Evolutionary conservation across 805 yeast genomes (phyloP).

Genomic region (Hanseniaspora occidentalis): DNA sequence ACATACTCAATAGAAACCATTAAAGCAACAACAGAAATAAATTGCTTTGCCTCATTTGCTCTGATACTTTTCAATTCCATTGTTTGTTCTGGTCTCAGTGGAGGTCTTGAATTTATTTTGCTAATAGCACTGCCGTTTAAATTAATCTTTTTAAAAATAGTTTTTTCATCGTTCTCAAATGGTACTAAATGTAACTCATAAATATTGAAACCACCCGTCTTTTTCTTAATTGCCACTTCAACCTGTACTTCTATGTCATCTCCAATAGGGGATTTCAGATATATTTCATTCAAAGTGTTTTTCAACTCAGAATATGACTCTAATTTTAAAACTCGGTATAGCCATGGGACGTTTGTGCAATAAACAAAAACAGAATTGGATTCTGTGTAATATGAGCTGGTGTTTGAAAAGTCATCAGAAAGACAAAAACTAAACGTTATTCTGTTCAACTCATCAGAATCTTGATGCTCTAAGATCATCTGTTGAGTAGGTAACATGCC

Average conservation of each 20-base stretch:
- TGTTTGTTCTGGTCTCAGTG: no score
- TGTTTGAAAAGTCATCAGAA: slow-evolving; percentile 12
- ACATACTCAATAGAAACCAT: background rate
- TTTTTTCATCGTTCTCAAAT: no score
- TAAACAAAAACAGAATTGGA: slow-evolving; percentile 4
- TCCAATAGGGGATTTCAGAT: no score
- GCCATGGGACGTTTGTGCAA: background rate
- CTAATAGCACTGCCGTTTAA: no score
- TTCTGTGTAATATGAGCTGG: slow-evolving; percentile 9
- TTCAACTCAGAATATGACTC: no score
- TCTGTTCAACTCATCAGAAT: slow-evolving; percentile 10
- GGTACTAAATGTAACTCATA: no score
- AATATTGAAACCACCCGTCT: no score
- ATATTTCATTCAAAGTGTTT: no score
- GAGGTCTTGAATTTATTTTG: no score
- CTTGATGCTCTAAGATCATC: slow-evolving; percentile 1
- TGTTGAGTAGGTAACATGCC: background rate
- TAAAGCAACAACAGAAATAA: background rate
- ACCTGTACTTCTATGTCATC: no score
- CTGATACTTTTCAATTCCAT: background rate
- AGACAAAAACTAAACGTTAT: slow-evolving; percentile 11
- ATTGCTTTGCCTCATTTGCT: background rate
- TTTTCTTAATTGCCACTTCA: no score
- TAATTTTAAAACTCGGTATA: background rate
- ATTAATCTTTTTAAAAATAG: no score